Conservation (phyloP, 805 yeast genomes). For the Myxozyma nipponensis region DNA sequence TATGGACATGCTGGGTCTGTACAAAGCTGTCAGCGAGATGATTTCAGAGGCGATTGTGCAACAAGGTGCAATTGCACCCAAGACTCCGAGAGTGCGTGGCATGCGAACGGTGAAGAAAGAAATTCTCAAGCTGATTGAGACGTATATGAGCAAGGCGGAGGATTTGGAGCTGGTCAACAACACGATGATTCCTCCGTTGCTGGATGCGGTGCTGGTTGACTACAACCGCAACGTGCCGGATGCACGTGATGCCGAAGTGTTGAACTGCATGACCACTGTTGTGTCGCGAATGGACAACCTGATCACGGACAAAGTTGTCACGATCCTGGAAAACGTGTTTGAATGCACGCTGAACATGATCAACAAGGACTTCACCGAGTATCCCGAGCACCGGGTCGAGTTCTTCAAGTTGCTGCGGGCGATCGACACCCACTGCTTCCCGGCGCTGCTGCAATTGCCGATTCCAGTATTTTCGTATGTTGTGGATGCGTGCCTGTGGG, state of each 20-base stretch:
- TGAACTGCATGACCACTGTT: slow-evolving; percentile 88
- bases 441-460: slow-evolving; percentile 80
- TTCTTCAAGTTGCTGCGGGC: slow-evolving; percentile 86
- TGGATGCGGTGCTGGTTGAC: slow-evolving; percentile 82
- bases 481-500: slow-evolving; percentile 95
- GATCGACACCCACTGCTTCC: slow-evolving; percentile 79
- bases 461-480: slow-evolving; percentile 88
- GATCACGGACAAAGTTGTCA: slow-evolving; percentile 85
- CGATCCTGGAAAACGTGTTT: slow-evolving; percentile 84
- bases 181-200: slow-evolving; percentile 76
- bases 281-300: slow-evolving; percentile 81
- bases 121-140: slow-evolving; percentile 80
- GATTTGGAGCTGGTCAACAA: slow-evolving; percentile 78
- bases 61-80: slow-evolving; percentile 86
- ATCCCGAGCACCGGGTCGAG: slow-evolving; percentile 96
- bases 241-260: slow-evolving; percentile 96
- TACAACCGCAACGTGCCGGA: slow-evolving; percentile 86
- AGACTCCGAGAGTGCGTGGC: slow-evolving; percentile 91
- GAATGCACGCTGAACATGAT: slow-evolving; percentile 95
- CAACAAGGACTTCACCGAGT: slow-evolving; percentile 89
- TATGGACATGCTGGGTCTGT: slow-evolving; percentile 82
- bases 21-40: slow-evolving; percentile 82
- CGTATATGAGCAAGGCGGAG: slow-evolving; percentile 82
- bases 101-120: slow-evolving; percentile 95
- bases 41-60: slow-evolving; percentile 73